phyloP scores from a whole-genome alignment of 164 flowering plant species.

The Amborella trichopoda region DNA sequence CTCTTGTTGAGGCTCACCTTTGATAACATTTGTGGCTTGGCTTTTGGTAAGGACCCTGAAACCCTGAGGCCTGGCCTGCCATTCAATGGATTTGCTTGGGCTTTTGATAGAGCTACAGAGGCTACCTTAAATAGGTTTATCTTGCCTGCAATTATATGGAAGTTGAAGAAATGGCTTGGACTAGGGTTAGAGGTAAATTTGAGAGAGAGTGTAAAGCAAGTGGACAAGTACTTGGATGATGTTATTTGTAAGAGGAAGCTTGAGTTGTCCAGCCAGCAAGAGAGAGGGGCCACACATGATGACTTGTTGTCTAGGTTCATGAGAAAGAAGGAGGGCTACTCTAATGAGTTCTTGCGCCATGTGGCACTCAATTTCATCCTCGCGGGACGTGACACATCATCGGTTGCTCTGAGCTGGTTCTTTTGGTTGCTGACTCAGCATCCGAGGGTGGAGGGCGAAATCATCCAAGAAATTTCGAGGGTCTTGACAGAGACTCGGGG shows the following conservation, averaged over 20 bases:
- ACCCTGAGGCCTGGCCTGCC: constrained; percentile 43
- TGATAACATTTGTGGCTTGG: constrained; percentile 62
- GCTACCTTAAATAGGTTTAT: constrained; percentile 53
- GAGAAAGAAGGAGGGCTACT: constrained; percentile 27
- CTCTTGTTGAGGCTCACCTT: constrained; percentile 53
- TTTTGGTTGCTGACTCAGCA: constrained; percentile 20
- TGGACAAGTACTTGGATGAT: constrained; percentile 31
- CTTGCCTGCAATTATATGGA: constrained; percentile 45
- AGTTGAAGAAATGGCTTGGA: constrained; percentile 44
- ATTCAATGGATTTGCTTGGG: constrained; percentile 39
- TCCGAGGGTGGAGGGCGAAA: constrained; percentile 23
- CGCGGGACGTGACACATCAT: constrained; percentile 41
- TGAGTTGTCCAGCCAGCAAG: constrained; percentile 26
- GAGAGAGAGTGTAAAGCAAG: constrained; percentile 28
- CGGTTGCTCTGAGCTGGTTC: constrained; percentile 33
- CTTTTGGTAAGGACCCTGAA: constrained; percentile 55
- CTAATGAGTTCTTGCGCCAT: constrained; percentile 25
- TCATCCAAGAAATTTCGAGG: constrained; percentile 35
- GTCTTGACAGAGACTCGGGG: constrained; percentile 48
- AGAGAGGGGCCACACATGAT: constrained; percentile 21
- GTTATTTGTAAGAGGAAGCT: constrained; percentile 47
- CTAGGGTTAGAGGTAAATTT: constrained; percentile 44
- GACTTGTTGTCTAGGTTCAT: constrained; percentile 40
- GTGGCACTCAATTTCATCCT: constrained; percentile 41
- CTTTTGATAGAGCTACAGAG: constrained; percentile 67